These are phyloP conservation scores for Lecanosticta acicola DNA, from an alignment of 2,329 filamentous ascomycete species.

Conservation along the genomic window DNA sequence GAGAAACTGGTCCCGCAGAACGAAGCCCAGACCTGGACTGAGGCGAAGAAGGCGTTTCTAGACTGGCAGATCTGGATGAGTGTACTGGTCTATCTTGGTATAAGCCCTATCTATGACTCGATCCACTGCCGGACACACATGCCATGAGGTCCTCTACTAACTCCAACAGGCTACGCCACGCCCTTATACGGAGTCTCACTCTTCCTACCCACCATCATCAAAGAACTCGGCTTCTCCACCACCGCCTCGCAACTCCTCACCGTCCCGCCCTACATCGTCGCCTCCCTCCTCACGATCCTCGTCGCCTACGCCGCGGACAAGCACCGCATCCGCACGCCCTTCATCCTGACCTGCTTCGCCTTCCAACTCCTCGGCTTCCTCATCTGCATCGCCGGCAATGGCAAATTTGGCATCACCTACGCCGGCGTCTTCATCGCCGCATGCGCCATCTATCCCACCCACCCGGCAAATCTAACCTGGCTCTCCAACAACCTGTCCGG, in stretches of 20 bases:
- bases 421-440: conserved; percentile 29
- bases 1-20: conserved; percentile 14
- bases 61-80: conserved; percentile 48
- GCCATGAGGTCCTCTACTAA: too few species aligned
- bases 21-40: conserved; percentile 32
- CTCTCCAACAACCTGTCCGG: conserved; percentile 47
- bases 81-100: conserved; percentile 44
- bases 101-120: background rate
- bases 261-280: conserved; percentile 37
- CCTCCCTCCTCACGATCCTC: conserved; percentile 18
- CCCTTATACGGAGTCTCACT: conserved; percentile 41
- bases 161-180: conserved; percentile 35
- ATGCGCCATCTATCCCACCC: conserved; percentile 19
- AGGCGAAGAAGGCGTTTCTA: conserved; percentile 41
- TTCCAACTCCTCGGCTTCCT: conserved; percentile 25
- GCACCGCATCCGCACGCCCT: conserved; percentile 23
- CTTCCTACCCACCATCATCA: conserved; percentile 12
- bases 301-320: conserved; percentile 25
- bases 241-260: conserved; percentile 6
- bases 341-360: conserved; percentile 19
- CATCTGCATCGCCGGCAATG: conserved; percentile 15
- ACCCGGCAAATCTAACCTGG: conserved; percentile 17
- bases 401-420: conserved; percentile 21
- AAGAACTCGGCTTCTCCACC: conserved; percentile 4
- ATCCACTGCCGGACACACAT: too few species aligned